phyloP scores from a whole-genome alignment of 23 red algal species.

The Gracilariopsis chorda region DNA sequence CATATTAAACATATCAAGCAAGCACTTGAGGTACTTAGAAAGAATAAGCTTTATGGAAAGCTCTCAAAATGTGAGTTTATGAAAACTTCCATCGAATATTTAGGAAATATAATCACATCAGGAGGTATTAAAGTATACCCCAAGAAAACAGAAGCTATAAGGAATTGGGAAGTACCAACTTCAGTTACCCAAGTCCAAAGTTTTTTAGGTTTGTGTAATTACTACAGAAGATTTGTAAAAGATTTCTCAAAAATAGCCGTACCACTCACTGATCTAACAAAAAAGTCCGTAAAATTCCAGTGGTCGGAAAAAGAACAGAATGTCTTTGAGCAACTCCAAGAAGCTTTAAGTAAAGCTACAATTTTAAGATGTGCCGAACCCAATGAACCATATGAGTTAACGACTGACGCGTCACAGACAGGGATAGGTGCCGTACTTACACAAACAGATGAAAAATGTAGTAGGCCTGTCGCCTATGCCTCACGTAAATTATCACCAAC shows the following conservation, averaged over 20 bases:
- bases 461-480: conserved; percentile 18
- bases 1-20: neutral
- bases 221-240: conserved; percentile 42
- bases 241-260: neutral
- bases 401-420: neutral
- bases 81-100: conserved; percentile 14
- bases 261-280: neutral
- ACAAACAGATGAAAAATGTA: conserved; percentile 23
- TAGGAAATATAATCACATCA: conserved; percentile 29
- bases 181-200: conserved; percentile 8
- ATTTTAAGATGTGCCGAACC: neutral
- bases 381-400: neutral
- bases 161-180: neutral
- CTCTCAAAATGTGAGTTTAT: conserved; percentile 10
- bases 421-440: conserved; percentile 2
- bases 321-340: neutral
- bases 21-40: conserved; percentile 17
- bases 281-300: neutral
- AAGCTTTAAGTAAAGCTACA: neutral
- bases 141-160: conserved; percentile 33
- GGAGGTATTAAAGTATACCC: neutral
- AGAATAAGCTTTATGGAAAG: conserved; percentile 14
- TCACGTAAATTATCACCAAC: conserved; percentile 20
- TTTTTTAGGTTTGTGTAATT: conserved; percentile 39
- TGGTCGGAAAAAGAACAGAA: neutral